Evolutionary conservation across 306 rosid species (phyloP).

Genomic region (Mimosa bimucronata): DNA sequence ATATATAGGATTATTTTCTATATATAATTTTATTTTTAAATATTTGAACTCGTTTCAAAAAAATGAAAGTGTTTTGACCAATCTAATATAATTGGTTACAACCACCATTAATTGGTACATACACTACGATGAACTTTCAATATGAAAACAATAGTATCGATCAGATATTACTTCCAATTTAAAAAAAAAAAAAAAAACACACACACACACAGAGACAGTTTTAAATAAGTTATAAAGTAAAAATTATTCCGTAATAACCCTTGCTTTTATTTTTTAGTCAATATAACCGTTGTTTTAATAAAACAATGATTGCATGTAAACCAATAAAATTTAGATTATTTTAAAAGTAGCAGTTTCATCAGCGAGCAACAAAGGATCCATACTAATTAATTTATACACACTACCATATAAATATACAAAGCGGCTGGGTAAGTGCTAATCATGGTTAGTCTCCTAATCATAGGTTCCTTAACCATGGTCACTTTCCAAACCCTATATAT

Average conservation of each 20-base stretch:
- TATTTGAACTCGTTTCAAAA: no score
- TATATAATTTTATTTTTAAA: no score
- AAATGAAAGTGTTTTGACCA: neutral
- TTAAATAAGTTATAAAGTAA: no score
- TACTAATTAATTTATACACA: neutral
- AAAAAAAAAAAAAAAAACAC: no score
- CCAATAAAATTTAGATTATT: neutral
- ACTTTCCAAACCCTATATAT: constrained; percentile 48
- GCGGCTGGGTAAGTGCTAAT: no score
- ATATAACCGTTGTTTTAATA: no score
- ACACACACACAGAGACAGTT: no score
- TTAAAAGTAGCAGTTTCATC: neutral
- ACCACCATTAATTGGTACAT: neutral
- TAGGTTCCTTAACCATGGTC: constrained; percentile 6
- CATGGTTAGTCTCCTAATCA: constrained; percentile 38
- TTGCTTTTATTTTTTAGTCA: neutral
- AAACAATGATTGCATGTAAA: neutral
- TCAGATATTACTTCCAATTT: no score
- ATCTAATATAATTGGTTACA: no score
- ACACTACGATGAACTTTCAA: neutral
- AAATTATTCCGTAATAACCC: neutral
- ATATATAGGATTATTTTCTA: no score
- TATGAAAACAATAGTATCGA: neutral
- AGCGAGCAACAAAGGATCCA: neutral
- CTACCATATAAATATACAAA: neutral